Conservation (phyloP, 2,329 filamentous ascomycete genomes). For the Calonectria pseudoturangicola region DNA sequence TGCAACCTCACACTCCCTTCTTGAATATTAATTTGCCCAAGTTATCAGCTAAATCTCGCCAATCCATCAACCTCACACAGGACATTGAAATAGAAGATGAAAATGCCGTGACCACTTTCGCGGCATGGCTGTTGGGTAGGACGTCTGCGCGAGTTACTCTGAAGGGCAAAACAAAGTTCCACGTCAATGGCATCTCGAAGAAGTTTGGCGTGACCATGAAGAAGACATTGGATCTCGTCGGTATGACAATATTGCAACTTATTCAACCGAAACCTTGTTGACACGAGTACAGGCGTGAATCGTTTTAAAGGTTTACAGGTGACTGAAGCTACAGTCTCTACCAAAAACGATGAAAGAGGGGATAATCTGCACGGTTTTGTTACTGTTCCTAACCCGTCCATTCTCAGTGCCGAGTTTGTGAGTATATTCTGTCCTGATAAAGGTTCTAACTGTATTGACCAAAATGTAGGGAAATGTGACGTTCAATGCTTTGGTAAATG, state of each 20-base stretch:
- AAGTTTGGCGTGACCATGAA: conserved; percentile 8
- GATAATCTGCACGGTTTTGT: conserved; percentile 18
- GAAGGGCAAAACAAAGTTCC: conserved; percentile 10
- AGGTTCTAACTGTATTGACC: background rate
- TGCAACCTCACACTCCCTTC: conserved; percentile 11
- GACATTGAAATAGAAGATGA: background rate
- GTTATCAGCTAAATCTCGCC: background rate
- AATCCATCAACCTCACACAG: conserved; percentile 13
- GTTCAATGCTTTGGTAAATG: conserved; percentile 3
- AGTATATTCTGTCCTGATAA: background rate
- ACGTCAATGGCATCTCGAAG: conserved; percentile 16
- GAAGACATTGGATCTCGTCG: background rate
- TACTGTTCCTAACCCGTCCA: conserved; percentile 17
- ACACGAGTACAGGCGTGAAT: background rate
- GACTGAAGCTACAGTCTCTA: background rate
- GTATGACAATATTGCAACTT: background rate
- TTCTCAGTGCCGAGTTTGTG: conserved; percentile 12
- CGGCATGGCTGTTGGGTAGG: background rate
- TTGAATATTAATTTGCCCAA: background rate
- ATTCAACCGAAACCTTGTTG: background rate
- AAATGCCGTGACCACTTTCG: conserved; percentile 12
- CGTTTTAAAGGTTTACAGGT: conserved; percentile 7
- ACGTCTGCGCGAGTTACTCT: conserved; percentile 1
- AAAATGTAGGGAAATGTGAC: background rate
- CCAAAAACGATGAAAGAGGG: conserved; percentile 10